These are phyloP conservation scores for Taiwanofungus camphoratus DNA, from an alignment of 1,284 basidiomycete species.

Conservation along the genomic window DNA sequence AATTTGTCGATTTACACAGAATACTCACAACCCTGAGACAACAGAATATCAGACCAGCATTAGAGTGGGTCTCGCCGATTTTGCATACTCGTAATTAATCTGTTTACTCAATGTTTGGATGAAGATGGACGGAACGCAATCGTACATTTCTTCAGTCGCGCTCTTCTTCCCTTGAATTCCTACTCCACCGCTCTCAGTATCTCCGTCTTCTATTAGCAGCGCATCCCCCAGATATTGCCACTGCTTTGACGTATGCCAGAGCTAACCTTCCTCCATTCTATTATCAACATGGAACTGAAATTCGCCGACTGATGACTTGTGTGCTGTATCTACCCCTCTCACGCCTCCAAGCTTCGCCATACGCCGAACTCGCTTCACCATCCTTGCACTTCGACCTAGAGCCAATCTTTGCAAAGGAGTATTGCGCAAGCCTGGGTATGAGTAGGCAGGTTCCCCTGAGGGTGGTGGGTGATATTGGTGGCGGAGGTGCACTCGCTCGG, in stretches of 20 bases:
- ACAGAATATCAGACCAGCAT: slow-evolving; percentile 67
- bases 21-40: slow-evolving; percentile 67
- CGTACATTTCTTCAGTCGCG: slow-evolving; percentile 59
- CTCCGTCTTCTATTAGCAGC: slow-evolving; percentile 64
- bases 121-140: slow-evolving; percentile 74
- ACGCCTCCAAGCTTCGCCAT: slow-evolving; percentile 63
- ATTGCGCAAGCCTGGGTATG: slow-evolving; percentile 83
- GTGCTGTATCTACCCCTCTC: slow-evolving; percentile 65
- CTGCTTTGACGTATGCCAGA: slow-evolving; percentile 75
- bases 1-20: slow-evolving; percentile 68
- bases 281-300: slow-evolving; percentile 55
- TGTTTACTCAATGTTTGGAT: slow-evolving; percentile 7
- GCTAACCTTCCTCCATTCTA: slow-evolving; percentile 66
- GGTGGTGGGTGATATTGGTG: slow-evolving; percentile 87
- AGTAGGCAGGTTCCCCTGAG: slow-evolving; percentile 83
- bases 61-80: slow-evolving; percentile 46
- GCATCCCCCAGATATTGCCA: slow-evolving; percentile 43
- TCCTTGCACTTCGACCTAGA: slow-evolving; percentile 72
- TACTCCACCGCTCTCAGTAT: slow-evolving; percentile 84
- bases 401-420: slow-evolving; percentile 83
- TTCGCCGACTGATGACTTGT: slow-evolving; percentile 75
- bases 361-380: slow-evolving; percentile 66
- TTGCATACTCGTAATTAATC: slow-evolving; percentile 8
- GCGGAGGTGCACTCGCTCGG: slow-evolving; percentile 79
- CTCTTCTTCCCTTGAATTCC: slow-evolving; percentile 77